Evolutionary conservation across 2,329 filamentous ascomycete genomes (phyloP).

Genomic region (Plenodomus biglobosus): DNA sequence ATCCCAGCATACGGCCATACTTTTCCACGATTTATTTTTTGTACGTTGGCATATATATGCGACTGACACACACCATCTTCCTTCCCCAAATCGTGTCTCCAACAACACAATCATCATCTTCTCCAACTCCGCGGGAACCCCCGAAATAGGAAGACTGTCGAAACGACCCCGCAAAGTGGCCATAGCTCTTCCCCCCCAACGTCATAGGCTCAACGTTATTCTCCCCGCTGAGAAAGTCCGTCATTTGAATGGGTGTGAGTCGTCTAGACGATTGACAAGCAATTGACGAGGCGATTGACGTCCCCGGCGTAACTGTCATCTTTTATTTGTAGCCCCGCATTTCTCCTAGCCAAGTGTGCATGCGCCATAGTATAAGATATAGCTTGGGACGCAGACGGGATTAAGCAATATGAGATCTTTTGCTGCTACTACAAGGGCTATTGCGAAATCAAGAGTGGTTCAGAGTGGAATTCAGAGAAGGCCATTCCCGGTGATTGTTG

Average conservation of each 20-base stretch:
- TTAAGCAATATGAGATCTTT: constrained; percentile 38
- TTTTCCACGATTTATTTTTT: too few species aligned
- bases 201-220: constrained; percentile 8
- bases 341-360: background rate
- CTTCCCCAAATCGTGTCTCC: background rate
- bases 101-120: background rate
- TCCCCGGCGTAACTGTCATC: background rate
- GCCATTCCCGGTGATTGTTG: constrained; percentile 35
- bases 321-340: background rate
- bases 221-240: background rate
- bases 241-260: background rate
- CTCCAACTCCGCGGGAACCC: constrained; percentile 1
- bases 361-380: background rate
- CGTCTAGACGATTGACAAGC: constrained; percentile 1
- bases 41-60: background rate
- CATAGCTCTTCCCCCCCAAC: constrained; percentile 9
- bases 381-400: background rate
- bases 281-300: constrained; percentile 1
- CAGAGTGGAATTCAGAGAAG: constrained; percentile 36
- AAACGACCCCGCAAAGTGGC: constrained; percentile 9
- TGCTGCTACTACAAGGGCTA: constrained; percentile 33
- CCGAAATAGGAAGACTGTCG: constrained; percentile 2
- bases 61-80: background rate
- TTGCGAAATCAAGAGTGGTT: constrained; percentile 34
- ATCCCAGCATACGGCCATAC: too few species aligned